A percentile compares a stretch with the other conserved stretches of the same genome.
Conservation (phyloP, 495 filamentous ascomycete species). For the Tuber melanosporum region DNA sequence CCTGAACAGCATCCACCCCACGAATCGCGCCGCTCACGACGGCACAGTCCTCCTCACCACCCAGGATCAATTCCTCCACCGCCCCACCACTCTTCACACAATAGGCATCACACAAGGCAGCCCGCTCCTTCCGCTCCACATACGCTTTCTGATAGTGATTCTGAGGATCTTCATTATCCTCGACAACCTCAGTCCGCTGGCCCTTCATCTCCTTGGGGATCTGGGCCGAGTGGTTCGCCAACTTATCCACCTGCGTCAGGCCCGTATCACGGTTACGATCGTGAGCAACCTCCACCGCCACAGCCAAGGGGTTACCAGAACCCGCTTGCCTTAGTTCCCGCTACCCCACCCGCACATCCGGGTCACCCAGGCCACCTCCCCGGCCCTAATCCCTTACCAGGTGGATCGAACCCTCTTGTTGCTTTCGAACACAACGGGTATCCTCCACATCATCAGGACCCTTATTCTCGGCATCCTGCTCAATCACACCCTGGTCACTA, state of each 20-base stretch:
- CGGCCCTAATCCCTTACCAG: constrained; percentile 16
- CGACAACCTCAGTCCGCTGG: constrained; percentile 28
- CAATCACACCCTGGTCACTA: constrained; percentile 6
- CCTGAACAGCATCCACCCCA: constrained; percentile 19
- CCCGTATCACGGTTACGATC: constrained; percentile 29
- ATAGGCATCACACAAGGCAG: constrained; percentile 25
- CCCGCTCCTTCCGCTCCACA: constrained; percentile 37
- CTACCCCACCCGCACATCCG: constrained; percentile 27
- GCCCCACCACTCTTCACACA: constrained; percentile 22
- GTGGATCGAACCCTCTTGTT: constrained; percentile 30
- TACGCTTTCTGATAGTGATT: constrained; percentile 38
- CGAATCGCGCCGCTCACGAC: constrained; percentile 20
- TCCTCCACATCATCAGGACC: neutral
- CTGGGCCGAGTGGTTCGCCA: constrained; percentile 15
- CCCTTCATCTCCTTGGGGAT: constrained; percentile 29
- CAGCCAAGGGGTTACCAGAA: constrained; percentile 33
- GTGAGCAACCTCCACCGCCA: neutral
- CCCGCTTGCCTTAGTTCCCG: constrained; percentile 37
- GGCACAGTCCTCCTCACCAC: constrained; percentile 29
- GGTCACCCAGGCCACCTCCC: constrained; percentile 26
- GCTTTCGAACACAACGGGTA: constrained; percentile 27
- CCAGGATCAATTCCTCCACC: constrained; percentile 17
- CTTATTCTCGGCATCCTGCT: constrained; percentile 10
- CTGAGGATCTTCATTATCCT: constrained; percentile 35
- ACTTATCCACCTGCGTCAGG: constrained; percentile 29